A percentile compares a stretch with the other conserved stretches of the same genome.
Conservation (phyloP, 2,329 filamentous ascomycete genomes). For the Fusarium ramigenum region DNA sequence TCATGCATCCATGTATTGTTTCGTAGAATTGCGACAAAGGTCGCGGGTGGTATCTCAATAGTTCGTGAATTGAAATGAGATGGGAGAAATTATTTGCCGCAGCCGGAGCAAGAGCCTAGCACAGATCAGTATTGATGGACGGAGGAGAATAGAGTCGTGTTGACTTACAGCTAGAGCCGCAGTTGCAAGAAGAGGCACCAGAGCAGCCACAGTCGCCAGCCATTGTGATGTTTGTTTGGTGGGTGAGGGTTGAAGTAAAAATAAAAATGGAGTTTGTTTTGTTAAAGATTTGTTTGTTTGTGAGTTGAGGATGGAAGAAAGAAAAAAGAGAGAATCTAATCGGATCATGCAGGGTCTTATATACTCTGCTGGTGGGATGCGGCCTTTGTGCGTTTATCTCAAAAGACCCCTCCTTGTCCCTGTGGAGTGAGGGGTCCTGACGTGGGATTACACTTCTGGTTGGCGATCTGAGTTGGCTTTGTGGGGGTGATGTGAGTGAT, state of each 20-base stretch:
- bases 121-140: slow-evolving; percentile 13
- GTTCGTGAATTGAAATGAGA: slow-evolving; percentile 9
- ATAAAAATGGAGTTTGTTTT: not conserved
- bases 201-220: slow-evolving; percentile 51
- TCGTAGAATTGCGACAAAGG: slow-evolving; percentile 30
- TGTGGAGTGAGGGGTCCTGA: slow-evolving; percentile 25
- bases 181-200: slow-evolving; percentile 48
- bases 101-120: slow-evolving; percentile 47
- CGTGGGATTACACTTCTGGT: slow-evolving; percentile 6
- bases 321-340: not conserved
- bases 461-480: slow-evolving; percentile 24
- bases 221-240: slow-evolving; percentile 45
- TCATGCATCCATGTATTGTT: slow-evolving; percentile 18
- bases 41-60: slow-evolving; percentile 24
- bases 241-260: not conserved
- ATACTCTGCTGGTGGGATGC: slow-evolving; percentile 32
- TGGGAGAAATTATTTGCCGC: slow-evolving; percentile 40
- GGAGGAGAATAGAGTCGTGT: not conserved
- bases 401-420: slow-evolving; percentile 25
- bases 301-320: slow-evolving; percentile 5
- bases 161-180: slow-evolving; percentile 49
- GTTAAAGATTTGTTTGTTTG: slow-evolving; percentile 11
- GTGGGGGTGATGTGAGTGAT: slow-evolving; percentile 39
- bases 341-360: slow-evolving; percentile 38
- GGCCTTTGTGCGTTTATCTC: slow-evolving; percentile 32